A percentile compares a stretch with the other conserved stretches of the same genome.
These are phyloP conservation scores for Pulveroboletus frians DNA, from an alignment of 768 basidiomycete genomes.

Conservation along the genomic window DNA sequence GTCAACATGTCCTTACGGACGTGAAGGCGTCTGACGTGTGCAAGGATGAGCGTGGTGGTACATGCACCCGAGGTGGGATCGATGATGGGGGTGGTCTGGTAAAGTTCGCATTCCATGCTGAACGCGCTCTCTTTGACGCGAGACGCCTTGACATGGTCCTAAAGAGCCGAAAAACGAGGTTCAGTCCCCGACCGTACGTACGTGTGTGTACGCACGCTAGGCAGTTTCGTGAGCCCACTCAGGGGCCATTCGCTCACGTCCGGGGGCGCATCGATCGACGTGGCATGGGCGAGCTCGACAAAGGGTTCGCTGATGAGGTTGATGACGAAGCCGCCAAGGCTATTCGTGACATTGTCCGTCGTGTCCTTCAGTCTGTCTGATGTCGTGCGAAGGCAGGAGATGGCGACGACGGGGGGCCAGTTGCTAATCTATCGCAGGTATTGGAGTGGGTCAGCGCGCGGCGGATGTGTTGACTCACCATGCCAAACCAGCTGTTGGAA, in stretches of 20 bases:
- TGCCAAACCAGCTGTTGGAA: constrained; percentile 22
- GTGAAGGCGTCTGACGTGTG: constrained; percentile 39
- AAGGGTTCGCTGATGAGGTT: constrained; percentile 52
- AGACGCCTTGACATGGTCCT: constrained; percentile 37
- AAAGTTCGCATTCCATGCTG: constrained; percentile 41
- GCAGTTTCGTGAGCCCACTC: constrained; percentile 26
- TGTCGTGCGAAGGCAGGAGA: constrained; percentile 21
- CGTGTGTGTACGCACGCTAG: constrained; percentile 5
- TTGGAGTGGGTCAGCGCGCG: background rate
- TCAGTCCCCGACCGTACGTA: constrained; percentile 1
- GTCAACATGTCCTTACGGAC: constrained; percentile 38
- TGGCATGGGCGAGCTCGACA: constrained; percentile 35
- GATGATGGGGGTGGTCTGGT: constrained; percentile 30
- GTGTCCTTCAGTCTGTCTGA: constrained; percentile 37
- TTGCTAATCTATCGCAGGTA: constrained; percentile 7
- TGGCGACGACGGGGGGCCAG: constrained; percentile 34
- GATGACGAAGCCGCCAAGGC: constrained; percentile 42
- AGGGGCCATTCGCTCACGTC: constrained; percentile 37
- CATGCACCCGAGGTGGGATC: constrained; percentile 26
- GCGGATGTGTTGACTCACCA: constrained; percentile 8
- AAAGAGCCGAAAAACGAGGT: no score
- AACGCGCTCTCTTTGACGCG: constrained; percentile 44
- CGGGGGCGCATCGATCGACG: constrained; percentile 34
- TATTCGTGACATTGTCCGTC: constrained; percentile 37
- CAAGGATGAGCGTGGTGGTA: constrained; percentile 35